These are phyloP conservation scores for Candida smagusa DNA, from an alignment of 1,139 yeast genomes.

Conservation along the genomic window DNA sequence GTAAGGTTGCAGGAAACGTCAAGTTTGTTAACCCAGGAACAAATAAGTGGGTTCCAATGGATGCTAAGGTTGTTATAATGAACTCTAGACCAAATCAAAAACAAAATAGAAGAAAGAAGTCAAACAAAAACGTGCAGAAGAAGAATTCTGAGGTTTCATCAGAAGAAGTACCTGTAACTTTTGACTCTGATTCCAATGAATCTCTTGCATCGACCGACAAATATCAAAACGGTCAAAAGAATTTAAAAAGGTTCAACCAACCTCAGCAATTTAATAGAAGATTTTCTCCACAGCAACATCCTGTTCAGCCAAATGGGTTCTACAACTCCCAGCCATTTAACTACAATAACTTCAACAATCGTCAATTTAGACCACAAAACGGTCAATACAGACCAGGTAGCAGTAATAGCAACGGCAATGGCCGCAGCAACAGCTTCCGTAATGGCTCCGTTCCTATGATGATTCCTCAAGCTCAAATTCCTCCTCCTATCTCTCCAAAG, in stretches of 20 bases:
- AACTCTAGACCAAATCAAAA: constrained; percentile 26
- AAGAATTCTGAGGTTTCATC: background rate
- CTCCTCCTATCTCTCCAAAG: constrained; percentile 49
- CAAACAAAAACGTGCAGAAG: constrained; percentile 13
- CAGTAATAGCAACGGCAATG: constrained; percentile 12
- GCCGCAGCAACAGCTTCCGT: constrained; percentile 16
- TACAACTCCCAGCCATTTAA: constrained; percentile 25
- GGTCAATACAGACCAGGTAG: constrained; percentile 25
- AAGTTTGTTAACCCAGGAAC: constrained; percentile 57
- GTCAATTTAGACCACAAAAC: constrained; percentile 15
- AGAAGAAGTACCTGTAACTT: background rate
- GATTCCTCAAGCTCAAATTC: constrained; percentile 31
- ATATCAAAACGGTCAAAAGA: constrained; percentile 16
- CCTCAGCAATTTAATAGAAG: constrained; percentile 17
- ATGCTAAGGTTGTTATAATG: constrained; percentile 64
- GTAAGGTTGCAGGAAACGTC: constrained; percentile 29
- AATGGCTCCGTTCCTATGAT: constrained; percentile 12
- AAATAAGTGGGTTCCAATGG: constrained; percentile 88
- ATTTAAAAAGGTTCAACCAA: constrained; percentile 19
- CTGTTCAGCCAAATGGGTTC: constrained; percentile 21
- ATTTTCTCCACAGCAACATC: constrained; percentile 7
- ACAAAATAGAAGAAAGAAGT: constrained; percentile 34
- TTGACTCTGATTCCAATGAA: background rate
- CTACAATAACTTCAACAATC: constrained; percentile 20
- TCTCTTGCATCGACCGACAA: constrained; percentile 8